Evolutionary conservation across 768 basidiomycete species (phyloP).

Genomic region (Amanita phalloides): DNA sequence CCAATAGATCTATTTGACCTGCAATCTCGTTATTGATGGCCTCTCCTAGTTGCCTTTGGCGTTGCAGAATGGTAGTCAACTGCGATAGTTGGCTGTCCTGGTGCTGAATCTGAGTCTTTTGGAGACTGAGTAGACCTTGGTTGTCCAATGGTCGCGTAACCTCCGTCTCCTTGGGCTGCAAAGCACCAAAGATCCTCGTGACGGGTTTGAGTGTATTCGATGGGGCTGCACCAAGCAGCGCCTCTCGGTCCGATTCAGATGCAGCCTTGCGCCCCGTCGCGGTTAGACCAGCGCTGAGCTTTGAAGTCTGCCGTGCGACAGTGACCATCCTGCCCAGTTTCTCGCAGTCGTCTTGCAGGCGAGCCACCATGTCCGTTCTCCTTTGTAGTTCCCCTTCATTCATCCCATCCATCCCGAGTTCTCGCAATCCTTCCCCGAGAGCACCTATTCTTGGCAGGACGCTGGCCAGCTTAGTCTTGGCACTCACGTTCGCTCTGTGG

Average conservation of each 20-base stretch:
- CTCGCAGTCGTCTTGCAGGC: conserved; percentile 86
- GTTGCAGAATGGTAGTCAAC: conserved; percentile 69
- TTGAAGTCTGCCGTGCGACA: conserved; percentile 48
- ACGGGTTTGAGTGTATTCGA: conserved; percentile 30
- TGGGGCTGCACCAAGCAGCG: conserved; percentile 36
- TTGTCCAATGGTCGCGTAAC: conserved; percentile 84
- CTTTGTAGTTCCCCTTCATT: conserved; percentile 88
- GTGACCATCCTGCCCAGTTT: conserved; percentile 81
- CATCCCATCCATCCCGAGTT: conserved; percentile 59
- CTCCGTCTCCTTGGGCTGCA: conserved; percentile 60
- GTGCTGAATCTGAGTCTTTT: conserved; percentile 68
- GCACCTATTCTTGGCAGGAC: conserved; percentile 63
- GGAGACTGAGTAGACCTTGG: conserved; percentile 67
- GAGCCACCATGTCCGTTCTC: conserved; percentile 80
- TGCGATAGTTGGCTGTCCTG: conserved; percentile 80
- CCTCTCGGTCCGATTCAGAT: conserved; percentile 50
- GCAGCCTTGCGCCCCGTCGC: conserved; percentile 29
- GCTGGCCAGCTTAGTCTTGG: conserved; percentile 76
- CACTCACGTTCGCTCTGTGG: conserved; percentile 72
- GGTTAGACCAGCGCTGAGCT: conserved; percentile 17
- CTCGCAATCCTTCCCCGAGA: conserved; percentile 59
- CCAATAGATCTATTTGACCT: conserved; percentile 78
- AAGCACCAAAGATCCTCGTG: conserved; percentile 72
- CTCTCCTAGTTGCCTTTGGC: conserved; percentile 79
- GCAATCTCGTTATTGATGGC: conserved; percentile 79